Conservation (phyloP, 306 rosid genomes). For the Potentilla sterilis region DNA sequence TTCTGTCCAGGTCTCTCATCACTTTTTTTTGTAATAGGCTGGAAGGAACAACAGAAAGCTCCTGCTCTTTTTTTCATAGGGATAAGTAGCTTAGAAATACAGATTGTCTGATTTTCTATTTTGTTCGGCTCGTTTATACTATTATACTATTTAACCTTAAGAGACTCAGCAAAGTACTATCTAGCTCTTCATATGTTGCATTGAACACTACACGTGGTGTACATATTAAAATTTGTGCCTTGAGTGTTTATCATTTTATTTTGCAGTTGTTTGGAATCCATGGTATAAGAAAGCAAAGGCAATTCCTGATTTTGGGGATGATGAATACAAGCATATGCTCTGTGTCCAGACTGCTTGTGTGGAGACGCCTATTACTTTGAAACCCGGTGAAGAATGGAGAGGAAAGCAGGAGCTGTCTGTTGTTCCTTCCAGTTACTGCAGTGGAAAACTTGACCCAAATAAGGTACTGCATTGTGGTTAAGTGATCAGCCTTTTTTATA, state of each 20-base stretch:
- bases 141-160: neutral
- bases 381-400: constrained; percentile 88
- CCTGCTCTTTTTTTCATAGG: too few relatives aligned
- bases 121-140: neutral
- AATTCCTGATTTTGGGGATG: constrained; percentile 62
- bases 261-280: constrained; percentile 79
- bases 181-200: neutral
- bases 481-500: constrained; percentile 20
- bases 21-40: too few relatives aligned
- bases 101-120: neutral
- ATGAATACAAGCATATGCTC: constrained; percentile 63
- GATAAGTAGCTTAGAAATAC: too few relatives aligned
- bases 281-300: constrained; percentile 80
- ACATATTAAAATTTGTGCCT: neutral
- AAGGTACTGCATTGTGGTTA: constrained; percentile 30
- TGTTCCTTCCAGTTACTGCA: constrained; percentile 70
- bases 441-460: constrained; percentile 72
- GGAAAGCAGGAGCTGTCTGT: constrained; percentile 73
- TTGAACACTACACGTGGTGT: neutral
- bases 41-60: too few relatives aligned
- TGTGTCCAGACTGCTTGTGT: constrained; percentile 73
- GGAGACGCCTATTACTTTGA: constrained; percentile 59
- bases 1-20: too few relatives aligned
- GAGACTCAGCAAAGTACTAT: neutral
- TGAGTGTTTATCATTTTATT: neutral